phyloP scores from a whole-genome alignment of 1,139 yeast species.

The Protomyces macrosporus region DNA sequence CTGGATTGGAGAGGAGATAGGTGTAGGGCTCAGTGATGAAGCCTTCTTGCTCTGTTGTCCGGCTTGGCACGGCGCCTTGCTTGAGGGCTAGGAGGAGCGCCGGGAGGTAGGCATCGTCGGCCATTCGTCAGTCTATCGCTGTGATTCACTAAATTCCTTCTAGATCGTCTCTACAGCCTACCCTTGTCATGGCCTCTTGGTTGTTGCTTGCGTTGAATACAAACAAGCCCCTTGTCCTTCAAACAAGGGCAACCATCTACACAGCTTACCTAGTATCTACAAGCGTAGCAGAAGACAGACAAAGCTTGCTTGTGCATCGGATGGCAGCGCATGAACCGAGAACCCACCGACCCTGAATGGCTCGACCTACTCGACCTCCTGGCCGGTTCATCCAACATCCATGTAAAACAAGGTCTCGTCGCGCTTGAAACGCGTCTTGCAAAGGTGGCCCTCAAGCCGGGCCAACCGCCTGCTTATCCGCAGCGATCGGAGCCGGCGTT shows the following conservation, averaged over 20 bases:
- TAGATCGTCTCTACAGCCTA: background rate
- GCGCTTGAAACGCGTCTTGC: background rate
- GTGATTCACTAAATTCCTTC: background rate
- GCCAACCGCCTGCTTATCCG: background rate
- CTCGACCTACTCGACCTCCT: background rate
- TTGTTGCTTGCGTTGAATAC: too few species aligned
- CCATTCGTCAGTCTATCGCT: background rate
- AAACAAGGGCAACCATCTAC: background rate
- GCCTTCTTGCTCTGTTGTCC: constrained; percentile 2
- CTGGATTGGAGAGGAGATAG: constrained; percentile 49
- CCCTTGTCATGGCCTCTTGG: background rate
- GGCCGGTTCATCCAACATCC: background rate
- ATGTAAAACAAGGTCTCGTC: background rate
- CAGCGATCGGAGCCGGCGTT: background rate
- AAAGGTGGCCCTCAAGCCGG: background rate
- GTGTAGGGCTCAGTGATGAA: constrained; percentile 48
- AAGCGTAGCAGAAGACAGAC: background rate
- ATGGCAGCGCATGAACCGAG: too few species aligned
- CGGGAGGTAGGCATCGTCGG: background rate
- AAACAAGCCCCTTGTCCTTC: too few species aligned
- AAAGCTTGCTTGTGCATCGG: background rate
- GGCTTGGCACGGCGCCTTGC: background rate
- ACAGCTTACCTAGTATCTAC: background rate
- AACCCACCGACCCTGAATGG: too few species aligned
- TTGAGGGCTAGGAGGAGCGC: constrained; percentile 2